Percentiles rank a stretch among this genome's conserved stretches.
Conservation (phyloP, 2,329 filamentous ascomycete species). For the Alternaria ventricosa region DNA sequence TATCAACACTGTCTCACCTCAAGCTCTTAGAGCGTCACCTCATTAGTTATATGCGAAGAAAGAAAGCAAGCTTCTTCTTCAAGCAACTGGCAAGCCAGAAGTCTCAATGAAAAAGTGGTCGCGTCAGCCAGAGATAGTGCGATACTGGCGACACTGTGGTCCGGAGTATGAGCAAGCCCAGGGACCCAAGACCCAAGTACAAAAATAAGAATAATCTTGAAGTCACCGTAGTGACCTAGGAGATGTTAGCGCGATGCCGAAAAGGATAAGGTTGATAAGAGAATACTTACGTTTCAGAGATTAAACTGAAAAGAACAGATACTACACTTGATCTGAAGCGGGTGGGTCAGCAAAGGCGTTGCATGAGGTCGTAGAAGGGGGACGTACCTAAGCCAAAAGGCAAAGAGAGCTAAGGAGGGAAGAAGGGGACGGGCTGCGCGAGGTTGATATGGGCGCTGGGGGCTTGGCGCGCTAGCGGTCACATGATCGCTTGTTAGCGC, state of each 20-base stretch:
- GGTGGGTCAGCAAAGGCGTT: background rate
- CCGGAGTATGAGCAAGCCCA: conserved; percentile 2
- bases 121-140: background rate
- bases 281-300: background rate
- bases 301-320: conserved; percentile 3
- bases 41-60: no score
- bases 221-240: background rate
- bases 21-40: no score
- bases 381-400: background rate
- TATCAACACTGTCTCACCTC: no score
- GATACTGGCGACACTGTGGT: background rate
- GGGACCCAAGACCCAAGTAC: background rate
- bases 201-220: background rate
- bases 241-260: background rate
- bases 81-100: background rate
- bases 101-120: background rate
- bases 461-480: background rate
- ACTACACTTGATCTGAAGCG: background rate
- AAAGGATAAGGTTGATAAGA: background rate
- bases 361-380: background rate
- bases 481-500: background rate
- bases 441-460: background rate
- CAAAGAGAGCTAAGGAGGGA: background rate
- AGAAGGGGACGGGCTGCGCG: background rate
- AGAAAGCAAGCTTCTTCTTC: background rate